A percentile compares a stretch with the other conserved stretches of the same genome.
Evolutionary conservation across 208 protist species (phyloP).

Genomic region (Crithidia mellificae): DNA sequence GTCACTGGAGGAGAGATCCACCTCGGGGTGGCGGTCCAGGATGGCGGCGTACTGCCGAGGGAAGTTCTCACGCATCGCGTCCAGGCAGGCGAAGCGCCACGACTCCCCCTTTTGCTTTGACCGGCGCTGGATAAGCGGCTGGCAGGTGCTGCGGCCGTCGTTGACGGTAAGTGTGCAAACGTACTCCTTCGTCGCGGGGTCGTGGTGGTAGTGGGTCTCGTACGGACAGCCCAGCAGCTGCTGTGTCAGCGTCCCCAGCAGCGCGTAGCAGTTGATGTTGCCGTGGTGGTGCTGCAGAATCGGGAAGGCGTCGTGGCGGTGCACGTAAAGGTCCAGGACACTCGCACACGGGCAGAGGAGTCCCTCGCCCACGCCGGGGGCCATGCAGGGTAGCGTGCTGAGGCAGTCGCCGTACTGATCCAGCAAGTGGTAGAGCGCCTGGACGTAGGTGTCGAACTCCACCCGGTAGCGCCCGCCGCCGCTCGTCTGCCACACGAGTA

Average conservation of each 20-base stretch:
- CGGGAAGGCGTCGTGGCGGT: conserved; percentile 69
- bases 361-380: conserved; percentile 11
- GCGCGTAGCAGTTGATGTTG: conserved; percentile 81
- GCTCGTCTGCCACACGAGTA: conserved; percentile 66
- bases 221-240: conserved; percentile 78
- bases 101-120: conserved; percentile 72
- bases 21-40: conserved; percentile 65
- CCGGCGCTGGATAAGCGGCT: conserved; percentile 63
- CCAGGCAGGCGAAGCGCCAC: conserved; percentile 77
- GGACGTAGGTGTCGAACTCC: conserved; percentile 84
- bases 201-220: conserved; percentile 63
- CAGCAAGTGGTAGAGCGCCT: conserved; percentile 75
- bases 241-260: conserved; percentile 80
- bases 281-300: conserved; percentile 71
- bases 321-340: conserved; percentile 62
- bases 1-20: conserved; percentile 75
- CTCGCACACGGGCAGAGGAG: conserved; percentile 57
- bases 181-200: conserved; percentile 45
- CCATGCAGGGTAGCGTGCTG: conserved; percentile 28
- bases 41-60: conserved; percentile 73
- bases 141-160: conserved; percentile 45
- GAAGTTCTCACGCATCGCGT: conserved; percentile 83
- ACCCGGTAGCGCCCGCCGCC: conserved; percentile 72
- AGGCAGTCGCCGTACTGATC: conserved; percentile 67
- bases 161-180: conserved; percentile 66